phyloP scores from a whole-genome alignment of 306 rosid species.

The Vigna unguiculata region DNA sequence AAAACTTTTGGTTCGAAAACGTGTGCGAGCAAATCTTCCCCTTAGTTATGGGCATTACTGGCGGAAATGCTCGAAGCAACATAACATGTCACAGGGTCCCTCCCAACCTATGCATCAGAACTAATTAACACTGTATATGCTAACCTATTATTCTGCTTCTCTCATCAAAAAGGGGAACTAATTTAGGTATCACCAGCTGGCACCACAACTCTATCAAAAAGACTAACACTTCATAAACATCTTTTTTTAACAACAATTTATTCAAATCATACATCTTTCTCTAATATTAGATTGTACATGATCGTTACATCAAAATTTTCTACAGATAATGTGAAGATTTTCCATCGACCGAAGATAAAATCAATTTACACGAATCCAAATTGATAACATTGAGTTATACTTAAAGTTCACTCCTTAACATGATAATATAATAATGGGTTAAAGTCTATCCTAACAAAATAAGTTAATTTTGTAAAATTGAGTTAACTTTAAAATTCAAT shows the following conservation, averaged over 20 bases:
- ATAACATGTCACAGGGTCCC: constrained; percentile 21
- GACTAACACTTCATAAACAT: background rate
- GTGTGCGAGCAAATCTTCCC: constrained; percentile 40
- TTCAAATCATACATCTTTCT: background rate
- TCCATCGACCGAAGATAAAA: too few relatives aligned
- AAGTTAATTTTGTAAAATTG: too few relatives aligned
- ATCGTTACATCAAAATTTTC: background rate
- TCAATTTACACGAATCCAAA: too few relatives aligned
- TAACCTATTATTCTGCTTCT: constrained; percentile 30
- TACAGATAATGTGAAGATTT: too few relatives aligned
- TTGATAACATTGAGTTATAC: too few relatives aligned
- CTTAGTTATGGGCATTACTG: constrained; percentile 51
- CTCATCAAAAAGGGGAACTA: constrained; percentile 8
- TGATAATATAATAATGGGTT: too few relatives aligned
- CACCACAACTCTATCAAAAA: background rate
- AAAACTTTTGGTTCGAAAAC: background rate
- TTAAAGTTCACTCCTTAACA: too few relatives aligned
- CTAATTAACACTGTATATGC: constrained; percentile 17
- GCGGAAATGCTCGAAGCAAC: constrained; percentile 34
- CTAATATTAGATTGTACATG: background rate
- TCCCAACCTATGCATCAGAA: constrained; percentile 36
- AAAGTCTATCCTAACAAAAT: too few relatives aligned
- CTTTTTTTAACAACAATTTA: background rate
- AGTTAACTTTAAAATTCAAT: too few relatives aligned
- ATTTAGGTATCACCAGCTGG: constrained; percentile 27